These are phyloP conservation scores for Beauveria pseudobassiana DNA, from an alignment of 2,329 filamentous ascomycete species.

Conservation along the genomic window DNA sequence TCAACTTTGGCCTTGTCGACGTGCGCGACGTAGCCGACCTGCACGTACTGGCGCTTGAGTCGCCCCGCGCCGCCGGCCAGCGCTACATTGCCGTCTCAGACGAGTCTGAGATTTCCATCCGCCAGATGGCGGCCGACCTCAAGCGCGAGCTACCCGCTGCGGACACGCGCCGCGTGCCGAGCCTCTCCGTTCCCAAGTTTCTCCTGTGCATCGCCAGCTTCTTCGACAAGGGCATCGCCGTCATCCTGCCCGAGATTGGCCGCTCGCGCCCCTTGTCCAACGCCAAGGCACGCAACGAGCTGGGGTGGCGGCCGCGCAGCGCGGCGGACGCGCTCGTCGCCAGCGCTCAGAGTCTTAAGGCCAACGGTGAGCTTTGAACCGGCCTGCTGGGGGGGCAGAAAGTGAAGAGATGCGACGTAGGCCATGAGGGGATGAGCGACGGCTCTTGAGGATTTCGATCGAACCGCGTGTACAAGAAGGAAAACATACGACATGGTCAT, in stretches of 20 bases:
- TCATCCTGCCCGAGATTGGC: constrained; percentile 5
- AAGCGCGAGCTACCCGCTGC: not conserved
- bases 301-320: constrained; percentile 7
- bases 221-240: not conserved
- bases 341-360: constrained; percentile 8
- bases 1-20: constrained; percentile 18
- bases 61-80: constrained; percentile 3
- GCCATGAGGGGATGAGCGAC: no score
- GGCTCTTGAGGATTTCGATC: no score
- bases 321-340: constrained; percentile 2
- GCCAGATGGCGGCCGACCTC: not conserved
- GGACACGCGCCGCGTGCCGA: not conserved
- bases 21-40: constrained; percentile 18
- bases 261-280: not conserved
- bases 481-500: no score
- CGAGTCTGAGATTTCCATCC: not conserved
- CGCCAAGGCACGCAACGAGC: not conserved
- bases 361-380: not conserved
- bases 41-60: constrained; percentile 9
- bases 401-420: no score
- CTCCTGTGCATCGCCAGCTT: not conserved
- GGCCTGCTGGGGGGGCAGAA: no score
- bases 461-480: no score
- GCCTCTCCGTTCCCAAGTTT: not conserved
- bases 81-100: constrained; percentile 10